A percentile compares a stretch with the other conserved stretches of the same genome.
phyloP scores from a whole-genome alignment of 306 rosid species.

The Acmispon strigosus region DNA sequence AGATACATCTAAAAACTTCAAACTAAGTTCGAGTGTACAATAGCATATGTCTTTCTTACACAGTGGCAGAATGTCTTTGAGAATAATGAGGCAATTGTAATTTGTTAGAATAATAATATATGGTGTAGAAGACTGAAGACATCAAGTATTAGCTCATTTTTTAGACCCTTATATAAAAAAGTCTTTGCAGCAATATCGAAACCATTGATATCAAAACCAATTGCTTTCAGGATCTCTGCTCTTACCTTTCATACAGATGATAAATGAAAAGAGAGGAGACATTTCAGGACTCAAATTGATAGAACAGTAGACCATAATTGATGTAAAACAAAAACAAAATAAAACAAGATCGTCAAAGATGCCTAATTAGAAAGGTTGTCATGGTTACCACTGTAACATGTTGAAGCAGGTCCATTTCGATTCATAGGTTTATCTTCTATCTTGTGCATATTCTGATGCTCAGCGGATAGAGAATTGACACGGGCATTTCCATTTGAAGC shows the following conservation, averaged over 20 bases:
- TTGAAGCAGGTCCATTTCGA: constrained; percentile 19
- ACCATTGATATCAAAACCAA: neutral
- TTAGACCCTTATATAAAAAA: neutral
- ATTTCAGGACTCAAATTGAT: neutral
- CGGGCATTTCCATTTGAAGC: constrained; percentile 3
- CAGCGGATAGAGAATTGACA: constrained; percentile 10
- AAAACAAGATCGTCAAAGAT: neutral
- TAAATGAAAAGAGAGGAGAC: neutral
- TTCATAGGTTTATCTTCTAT: neutral
- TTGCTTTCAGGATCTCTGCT: neutral
- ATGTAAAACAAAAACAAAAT: neutral
- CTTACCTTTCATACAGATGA: neutral
- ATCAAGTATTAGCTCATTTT: neutral
- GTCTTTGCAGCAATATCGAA: neutral
- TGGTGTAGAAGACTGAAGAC: neutral
- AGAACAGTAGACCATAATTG: neutral
- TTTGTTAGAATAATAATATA: neutral
- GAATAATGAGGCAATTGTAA: neutral
- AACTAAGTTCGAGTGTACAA: neutral
- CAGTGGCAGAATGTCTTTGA: neutral
- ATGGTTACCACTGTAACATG: constrained; percentile 32
- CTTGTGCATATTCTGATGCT: constrained; percentile 2
- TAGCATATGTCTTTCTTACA: neutral
- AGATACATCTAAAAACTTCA: neutral
- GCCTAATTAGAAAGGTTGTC: neutral